Evolutionary conservation across 805 yeast species (phyloP).

Genomic region (Ogataea polymorpha): DNA sequence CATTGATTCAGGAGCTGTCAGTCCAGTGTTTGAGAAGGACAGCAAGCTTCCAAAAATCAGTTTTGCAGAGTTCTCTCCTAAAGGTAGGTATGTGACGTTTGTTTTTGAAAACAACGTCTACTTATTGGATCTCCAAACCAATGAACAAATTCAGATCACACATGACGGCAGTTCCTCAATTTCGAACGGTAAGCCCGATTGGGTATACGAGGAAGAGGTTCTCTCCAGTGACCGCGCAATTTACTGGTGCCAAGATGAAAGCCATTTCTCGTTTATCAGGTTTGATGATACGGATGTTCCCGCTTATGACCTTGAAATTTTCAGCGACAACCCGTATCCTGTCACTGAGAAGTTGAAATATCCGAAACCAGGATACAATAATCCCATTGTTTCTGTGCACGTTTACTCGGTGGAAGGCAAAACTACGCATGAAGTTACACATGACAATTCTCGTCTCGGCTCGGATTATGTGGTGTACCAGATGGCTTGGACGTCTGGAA

Average conservation of each 20-base stretch:
- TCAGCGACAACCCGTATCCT: conserved; percentile 47
- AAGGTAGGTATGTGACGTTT: conserved; percentile 51
- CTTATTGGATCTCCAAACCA: conserved; percentile 36
- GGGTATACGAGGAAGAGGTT: conserved; percentile 86
- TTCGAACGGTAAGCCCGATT: conserved; percentile 71
- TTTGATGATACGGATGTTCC: conserved; percentile 61
- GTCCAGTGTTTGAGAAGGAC: conserved; percentile 25
- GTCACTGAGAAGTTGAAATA: conserved; percentile 46
- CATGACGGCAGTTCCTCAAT: conserved; percentile 50
- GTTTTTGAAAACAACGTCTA: conserved; percentile 56
- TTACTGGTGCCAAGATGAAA: conserved; percentile 73
- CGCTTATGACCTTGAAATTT: conserved; percentile 49
- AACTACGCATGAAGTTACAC: conserved; percentile 22
- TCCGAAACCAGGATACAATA: conserved; percentile 69
- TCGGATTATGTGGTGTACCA: conserved; percentile 58
- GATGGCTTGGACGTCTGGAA: conserved; percentile 53
- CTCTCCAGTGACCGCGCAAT: conserved; percentile 53
- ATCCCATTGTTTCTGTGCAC: conserved; percentile 52
- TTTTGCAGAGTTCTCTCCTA: conserved; percentile 64
- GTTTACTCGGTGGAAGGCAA: conserved; percentile 37
- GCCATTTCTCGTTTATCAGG: conserved; percentile 50
- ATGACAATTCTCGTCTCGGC: conserved; percentile 33
- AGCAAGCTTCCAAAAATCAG: conserved; percentile 37
- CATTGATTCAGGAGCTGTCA: conserved; percentile 30
- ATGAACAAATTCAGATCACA: conserved; percentile 37